These are phyloP conservation scores for Neoboletus brunneissimus DNA, from an alignment of 768 basidiomycete species.

Conservation along the genomic window DNA sequence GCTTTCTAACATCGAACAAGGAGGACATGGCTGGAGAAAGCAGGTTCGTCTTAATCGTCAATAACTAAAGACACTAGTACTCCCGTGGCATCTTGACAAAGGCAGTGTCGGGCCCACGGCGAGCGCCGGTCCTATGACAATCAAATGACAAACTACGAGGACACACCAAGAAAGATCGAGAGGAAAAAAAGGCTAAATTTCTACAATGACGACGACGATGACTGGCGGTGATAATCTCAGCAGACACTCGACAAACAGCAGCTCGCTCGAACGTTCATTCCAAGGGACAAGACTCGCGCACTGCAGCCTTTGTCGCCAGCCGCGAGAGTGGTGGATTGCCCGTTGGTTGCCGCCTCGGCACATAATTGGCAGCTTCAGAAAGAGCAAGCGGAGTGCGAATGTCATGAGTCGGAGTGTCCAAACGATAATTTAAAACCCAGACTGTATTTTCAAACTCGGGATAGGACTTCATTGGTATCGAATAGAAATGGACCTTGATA, in stretches of 20 bases:
- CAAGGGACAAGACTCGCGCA: neutral
- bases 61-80: neutral
- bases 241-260: neutral
- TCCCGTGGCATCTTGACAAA: neutral
- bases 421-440: too few species aligned
- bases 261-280: neutral
- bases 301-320: too few species aligned
- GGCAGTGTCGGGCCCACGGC: neutral
- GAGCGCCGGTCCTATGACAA: neutral
- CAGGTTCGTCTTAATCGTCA: neutral
- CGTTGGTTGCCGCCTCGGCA: too few species aligned
- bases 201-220: neutral
- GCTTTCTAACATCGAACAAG: constrained; percentile 67
- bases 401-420: too few species aligned
- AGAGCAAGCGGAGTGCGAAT: too few species aligned
- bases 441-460: too few species aligned
- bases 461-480: too few species aligned
- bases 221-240: neutral
- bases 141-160: neutral
- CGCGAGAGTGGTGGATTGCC: too few species aligned
- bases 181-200: neutral
- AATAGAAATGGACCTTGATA: too few species aligned
- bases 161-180: neutral
- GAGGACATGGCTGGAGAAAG: constrained; percentile 30
- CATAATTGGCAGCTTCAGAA: too few species aligned